Evolutionary conservation across 129 eudicot species (phyloP), one percentile per base, ranked within the genome.

Genomic region (Arctium lappa): DNA sequence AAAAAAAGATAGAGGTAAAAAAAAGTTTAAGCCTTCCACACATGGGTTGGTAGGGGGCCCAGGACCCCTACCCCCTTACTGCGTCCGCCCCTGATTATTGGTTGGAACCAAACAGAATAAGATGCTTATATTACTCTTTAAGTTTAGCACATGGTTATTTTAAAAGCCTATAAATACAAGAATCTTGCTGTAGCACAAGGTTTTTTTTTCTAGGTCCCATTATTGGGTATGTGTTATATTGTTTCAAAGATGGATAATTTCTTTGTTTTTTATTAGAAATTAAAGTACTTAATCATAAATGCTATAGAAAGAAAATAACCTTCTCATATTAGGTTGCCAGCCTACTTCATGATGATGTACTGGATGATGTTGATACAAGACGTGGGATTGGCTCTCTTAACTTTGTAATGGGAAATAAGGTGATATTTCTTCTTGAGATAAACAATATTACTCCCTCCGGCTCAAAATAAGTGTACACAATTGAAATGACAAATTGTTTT

Each of bases 261-360:
- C 68, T 16, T 53, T 34, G 37, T 2, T 18, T 2, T 5, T 31
- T 8, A 29, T 50, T 50, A 3, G 40, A 42, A 46, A 5, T 74
- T 10, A 50, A 74, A 36, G 65, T 40, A 40, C 11, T 68, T 32
- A 5, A 8, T 18, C 30, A 44, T 68, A 5, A 30, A 50, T 88
- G 87, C 8, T 69, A 72, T 31, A 33, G 42, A 80, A 42, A 74
- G 70, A 34, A 32, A 68, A 50, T 73, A 72, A 42, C 69, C 38
- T 70, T 40, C 3, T 77, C 77, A 77, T 85, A 2, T 76, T 88
- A 95, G 99, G 97, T 95, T 38, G 99, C 97, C 79, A 91, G 99
- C 88, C 97, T 95, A 44, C 97, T 95, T 77, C 99, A 95, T 80
- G 99, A 93, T 91, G 99, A 95, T 84, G 97, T 95, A 75, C 82